These are phyloP conservation scores for Cudoniella acicularis DNA, from an alignment of 495 filamentous ascomycete species.

Conservation along the genomic window DNA sequence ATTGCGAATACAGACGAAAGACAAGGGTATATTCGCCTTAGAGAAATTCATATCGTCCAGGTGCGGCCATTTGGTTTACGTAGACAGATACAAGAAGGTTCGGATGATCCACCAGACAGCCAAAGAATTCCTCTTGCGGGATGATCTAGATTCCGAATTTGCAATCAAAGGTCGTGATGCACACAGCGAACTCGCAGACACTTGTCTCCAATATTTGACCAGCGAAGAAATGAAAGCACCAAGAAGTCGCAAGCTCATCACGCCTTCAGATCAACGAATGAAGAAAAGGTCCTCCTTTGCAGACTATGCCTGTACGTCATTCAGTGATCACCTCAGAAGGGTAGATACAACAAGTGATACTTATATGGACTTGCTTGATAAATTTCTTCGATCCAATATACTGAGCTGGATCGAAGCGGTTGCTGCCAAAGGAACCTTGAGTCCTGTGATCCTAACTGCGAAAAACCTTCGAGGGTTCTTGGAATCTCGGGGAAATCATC, in stretches of 20 bases:
- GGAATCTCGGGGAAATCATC: not conserved
- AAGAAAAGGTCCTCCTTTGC: not conserved
- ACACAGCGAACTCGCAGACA: not conserved
- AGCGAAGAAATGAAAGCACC: not conserved
- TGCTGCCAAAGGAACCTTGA: not conserved
- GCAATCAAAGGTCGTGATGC: not conserved
- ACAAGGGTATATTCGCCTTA: slow-evolving; percentile 3
- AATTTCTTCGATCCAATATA: slow-evolving; percentile 6
- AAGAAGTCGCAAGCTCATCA: not conserved
- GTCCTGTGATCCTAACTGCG: not conserved
- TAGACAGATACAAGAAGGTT: slow-evolving; percentile 32
- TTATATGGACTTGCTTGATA: not conserved
- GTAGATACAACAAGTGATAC: not conserved
- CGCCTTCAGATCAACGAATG: not conserved
- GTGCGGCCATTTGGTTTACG: slow-evolving; percentile 38
- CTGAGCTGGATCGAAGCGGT: slow-evolving; percentile 9
- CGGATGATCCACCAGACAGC: slow-evolving; percentile 42
- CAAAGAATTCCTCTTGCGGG: slow-evolving; percentile 9
- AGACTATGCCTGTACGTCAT: slow-evolving; percentile 1
- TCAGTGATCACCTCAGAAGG: slow-evolving; percentile 4
- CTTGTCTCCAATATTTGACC: not conserved
- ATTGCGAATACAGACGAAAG: slow-evolving; percentile 13
- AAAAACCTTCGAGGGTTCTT: slow-evolving; percentile 6
- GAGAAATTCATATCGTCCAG: not conserved
- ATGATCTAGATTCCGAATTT: not conserved